These are phyloP conservation scores for Acacia crassicarpa DNA, from an alignment of 306 rosid genomes.

Conservation along the genomic window DNA sequence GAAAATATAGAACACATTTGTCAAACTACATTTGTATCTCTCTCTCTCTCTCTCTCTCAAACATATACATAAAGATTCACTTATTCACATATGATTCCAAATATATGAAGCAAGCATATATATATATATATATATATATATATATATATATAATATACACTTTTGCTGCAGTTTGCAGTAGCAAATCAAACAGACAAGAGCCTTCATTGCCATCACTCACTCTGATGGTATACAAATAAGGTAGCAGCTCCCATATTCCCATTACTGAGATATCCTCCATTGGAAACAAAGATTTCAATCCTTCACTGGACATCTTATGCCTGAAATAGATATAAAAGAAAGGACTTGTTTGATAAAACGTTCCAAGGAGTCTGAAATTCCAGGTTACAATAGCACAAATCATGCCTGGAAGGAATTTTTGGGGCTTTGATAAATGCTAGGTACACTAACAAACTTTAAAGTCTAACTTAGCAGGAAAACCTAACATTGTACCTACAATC, in stretches of 20 bases:
- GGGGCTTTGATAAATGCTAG: not conserved
- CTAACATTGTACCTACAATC: not conserved
- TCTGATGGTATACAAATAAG: slow-evolving; percentile 63
- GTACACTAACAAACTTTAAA: not conserved
- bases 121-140: not conserved
- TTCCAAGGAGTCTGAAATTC: not conserved
- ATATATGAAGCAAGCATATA: not conserved
- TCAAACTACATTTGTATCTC: not conserved
- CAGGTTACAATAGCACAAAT: not conserved
- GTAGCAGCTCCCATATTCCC: slow-evolving; percentile 93
- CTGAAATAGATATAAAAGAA: slow-evolving; percentile 46
- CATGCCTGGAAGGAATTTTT: not conserved
- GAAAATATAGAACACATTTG: not conserved
- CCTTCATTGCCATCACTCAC: slow-evolving; percentile 50
- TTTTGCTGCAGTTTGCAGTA: not conserved
- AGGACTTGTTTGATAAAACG: not conserved
- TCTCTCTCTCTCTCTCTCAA: not conserved
- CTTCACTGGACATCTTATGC: slow-evolving; percentile 69
- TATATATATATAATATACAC: not conserved
- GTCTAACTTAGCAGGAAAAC: not conserved
- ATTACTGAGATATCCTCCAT: slow-evolving; percentile 86
- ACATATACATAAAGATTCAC: not conserved
- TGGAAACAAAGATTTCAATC: slow-evolving; percentile 68
- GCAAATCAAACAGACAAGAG: not conserved
- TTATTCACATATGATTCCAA: not conserved